Evolutionary conservation across 345 rosid genomes (phyloP).

Genomic region (Psidium friedrichsthalianum): DNA sequence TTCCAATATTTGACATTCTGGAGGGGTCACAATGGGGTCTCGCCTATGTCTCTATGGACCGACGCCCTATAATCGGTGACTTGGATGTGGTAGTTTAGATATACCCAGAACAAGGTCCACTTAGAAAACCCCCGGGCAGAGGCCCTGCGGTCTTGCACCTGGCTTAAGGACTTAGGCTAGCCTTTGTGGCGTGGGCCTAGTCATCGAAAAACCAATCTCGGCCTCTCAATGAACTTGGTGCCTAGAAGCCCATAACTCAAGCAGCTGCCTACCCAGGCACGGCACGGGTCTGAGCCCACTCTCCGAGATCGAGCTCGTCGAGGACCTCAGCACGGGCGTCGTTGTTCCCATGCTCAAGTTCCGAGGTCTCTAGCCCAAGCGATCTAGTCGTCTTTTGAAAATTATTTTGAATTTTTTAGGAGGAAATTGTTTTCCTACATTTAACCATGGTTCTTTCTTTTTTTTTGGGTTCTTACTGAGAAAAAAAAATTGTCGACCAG

Average conservation of each 20-base stretch:
- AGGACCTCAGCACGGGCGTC: background rate
- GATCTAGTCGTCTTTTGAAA: background rate
- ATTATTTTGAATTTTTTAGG: background rate
- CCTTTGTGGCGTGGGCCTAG: background rate
- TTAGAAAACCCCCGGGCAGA: rapidly evolving
- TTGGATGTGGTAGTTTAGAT: background rate
- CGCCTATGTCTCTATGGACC: too few relatives aligned
- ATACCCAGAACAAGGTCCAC: background rate
- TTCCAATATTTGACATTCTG: too few relatives aligned
- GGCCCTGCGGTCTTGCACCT: rapidly evolving
- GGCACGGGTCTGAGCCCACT: background rate
- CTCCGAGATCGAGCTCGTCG: rapidly evolving
- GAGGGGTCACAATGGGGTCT: too few relatives aligned
- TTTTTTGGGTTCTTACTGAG: rapidly evolving
- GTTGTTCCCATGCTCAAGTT: background rate
- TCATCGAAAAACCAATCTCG: rapidly evolving
- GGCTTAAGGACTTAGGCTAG: background rate
- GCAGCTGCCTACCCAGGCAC: rapidly evolving
- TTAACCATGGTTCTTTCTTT: background rate
- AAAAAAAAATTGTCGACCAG: background rate
- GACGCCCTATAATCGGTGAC: too few relatives aligned
- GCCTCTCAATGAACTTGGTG: background rate
- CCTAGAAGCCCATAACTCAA: too few relatives aligned
- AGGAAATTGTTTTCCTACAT: background rate
- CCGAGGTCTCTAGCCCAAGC: background rate